Percentiles rank a stretch among this genome's conserved stretches.
phyloP scores from a whole-genome alignment of 169 alveolate species.

The Babesia sp. region DNA sequence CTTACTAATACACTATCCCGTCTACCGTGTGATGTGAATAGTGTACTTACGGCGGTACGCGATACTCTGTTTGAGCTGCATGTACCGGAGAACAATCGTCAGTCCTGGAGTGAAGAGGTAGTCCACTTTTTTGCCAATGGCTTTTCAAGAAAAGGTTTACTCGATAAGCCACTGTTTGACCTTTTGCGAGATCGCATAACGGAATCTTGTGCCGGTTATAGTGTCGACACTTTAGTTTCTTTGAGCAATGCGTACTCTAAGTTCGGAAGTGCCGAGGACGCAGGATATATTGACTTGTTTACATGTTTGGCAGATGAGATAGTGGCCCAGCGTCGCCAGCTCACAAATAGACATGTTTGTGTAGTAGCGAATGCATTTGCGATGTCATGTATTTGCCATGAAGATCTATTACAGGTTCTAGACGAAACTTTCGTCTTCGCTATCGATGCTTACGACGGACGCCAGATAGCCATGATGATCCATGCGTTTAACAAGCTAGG shows the following conservation, averaged over 20 bases:
- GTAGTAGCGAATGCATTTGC: constrained; percentile 62
- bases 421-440: constrained; percentile 19
- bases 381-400: constrained; percentile 50
- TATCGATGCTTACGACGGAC: constrained; percentile 15
- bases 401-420: constrained; percentile 25
- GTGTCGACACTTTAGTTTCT: constrained; percentile 42
- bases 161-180: constrained; percentile 44
- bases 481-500: constrained; percentile 59
- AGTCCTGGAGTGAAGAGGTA: constrained; percentile 43
- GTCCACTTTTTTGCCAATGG: constrained; percentile 54
- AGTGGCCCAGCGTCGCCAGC: not conserved
- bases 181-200: not conserved
- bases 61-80: constrained; percentile 1
- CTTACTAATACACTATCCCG: constrained; percentile 40
- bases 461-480: constrained; percentile 65
- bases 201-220: constrained; percentile 21
- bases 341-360: constrained; percentile 40
- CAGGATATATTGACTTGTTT: constrained; percentile 35
- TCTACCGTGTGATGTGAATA: not conserved
- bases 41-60: not conserved
- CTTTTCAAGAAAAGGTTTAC: constrained; percentile 32
- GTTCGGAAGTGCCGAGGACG: constrained; percentile 50
- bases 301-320: constrained; percentile 35
- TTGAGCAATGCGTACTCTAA: constrained; percentile 59
- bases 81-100: not conserved